Conservation (phyloP, 192 early-diverging fungal genomes). For the Coemansia sp. region DNA sequence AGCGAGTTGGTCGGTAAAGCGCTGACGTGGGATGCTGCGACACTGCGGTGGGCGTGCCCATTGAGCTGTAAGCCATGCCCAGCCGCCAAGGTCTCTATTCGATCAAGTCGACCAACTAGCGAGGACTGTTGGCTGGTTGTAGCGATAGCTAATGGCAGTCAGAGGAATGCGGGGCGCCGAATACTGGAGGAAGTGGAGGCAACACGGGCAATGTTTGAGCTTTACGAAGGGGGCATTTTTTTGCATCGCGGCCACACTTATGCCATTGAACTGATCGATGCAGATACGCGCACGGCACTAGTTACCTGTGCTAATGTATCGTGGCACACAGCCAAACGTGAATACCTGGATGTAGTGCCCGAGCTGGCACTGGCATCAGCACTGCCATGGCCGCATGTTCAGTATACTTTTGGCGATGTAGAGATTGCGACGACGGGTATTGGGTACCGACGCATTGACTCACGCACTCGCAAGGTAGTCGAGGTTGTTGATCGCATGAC, state of each 20-base stretch:
- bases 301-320: slow-evolving; percentile 19
- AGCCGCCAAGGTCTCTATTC: slow-evolving; percentile 30
- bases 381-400: neutral
- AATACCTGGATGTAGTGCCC: slow-evolving; percentile 4
- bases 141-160: neutral
- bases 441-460: slow-evolving; percentile 42
- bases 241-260: slow-evolving; percentile 32
- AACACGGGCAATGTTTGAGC: slow-evolving; percentile 21
- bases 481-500: slow-evolving; percentile 26
- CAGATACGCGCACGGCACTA: slow-evolving; percentile 11
- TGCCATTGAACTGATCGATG: slow-evolving; percentile 27
- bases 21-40: slow-evolving; percentile 16
- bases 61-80: slow-evolving; percentile 41
- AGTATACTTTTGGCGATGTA: slow-evolving; percentile 6
- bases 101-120: slow-evolving; percentile 1
- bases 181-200: slow-evolving; percentile 47
- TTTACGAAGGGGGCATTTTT: slow-evolving; percentile 48
- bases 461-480: slow-evolving; percentile 7
- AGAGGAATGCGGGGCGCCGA: neutral
- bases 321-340: slow-evolving; percentile 27
- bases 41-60: slow-evolving; percentile 10
- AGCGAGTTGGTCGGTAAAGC: neutral
- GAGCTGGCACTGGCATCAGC: neutral
- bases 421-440: slow-evolving; percentile 18
- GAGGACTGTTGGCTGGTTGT: slow-evolving; percentile 26